Evolutionary conservation across 73 alveolate genomes (phyloP).

Genomic region (Paramecium pentaurelia): DNA sequence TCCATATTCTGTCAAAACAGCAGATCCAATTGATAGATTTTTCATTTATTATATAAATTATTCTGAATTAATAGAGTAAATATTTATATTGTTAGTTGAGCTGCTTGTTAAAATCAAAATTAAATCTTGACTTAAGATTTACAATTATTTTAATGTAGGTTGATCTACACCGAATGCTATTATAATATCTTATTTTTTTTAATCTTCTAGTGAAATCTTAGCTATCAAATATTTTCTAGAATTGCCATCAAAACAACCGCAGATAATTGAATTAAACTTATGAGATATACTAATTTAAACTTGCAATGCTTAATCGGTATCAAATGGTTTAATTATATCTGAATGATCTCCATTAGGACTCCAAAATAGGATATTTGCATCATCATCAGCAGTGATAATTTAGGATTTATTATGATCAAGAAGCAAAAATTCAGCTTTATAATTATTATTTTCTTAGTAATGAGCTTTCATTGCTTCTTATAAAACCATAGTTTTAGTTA

Average conservation of each 20-base stretch:
- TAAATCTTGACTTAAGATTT: neutral
- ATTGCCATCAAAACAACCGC: neutral
- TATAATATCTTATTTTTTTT: neutral
- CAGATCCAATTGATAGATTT: neutral
- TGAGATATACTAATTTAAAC: neutral
- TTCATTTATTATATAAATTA: neutral
- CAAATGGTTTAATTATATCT: neutral
- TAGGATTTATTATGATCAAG: neutral
- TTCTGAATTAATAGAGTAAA: neutral
- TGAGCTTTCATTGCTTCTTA: neutral
- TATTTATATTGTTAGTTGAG: neutral
- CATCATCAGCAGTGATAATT: neutral
- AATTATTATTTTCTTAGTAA: neutral
- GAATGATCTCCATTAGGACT: neutral
- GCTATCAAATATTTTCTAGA: neutral
- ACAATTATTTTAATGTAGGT: neutral
- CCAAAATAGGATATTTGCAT: neutral
- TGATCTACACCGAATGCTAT: neutral
- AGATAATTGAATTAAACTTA: neutral
- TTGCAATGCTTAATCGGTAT: neutral
- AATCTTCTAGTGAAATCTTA: neutral
- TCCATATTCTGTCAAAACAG: neutral
- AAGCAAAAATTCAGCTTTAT: neutral
- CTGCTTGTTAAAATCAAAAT: neutral
- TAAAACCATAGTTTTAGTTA: neutral